Conservation (phyloP, 2,329 filamentous ascomycete species). For the Calonectria naviculata region DNA sequence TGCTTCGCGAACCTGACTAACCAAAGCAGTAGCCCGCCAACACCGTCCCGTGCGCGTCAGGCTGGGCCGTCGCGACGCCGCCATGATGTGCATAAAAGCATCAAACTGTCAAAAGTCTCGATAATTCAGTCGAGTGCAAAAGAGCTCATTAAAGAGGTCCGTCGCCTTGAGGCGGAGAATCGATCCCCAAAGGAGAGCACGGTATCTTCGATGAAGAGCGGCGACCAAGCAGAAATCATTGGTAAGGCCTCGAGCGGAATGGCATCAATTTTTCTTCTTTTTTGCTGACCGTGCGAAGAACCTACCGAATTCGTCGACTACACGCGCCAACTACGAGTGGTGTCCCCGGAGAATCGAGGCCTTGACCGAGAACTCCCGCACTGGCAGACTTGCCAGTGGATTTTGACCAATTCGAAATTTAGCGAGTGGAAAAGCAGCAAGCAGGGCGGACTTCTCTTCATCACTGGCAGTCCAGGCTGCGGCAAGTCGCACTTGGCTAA, state of each 20-base stretch:
- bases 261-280: no score
- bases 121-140: conserved; percentile 26
- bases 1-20: background rate
- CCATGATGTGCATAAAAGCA: conserved; percentile 15
- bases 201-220: conserved; percentile 1
- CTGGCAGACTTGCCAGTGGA: conserved; percentile 33
- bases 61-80: conserved; percentile 6
- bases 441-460: conserved; percentile 27
- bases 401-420: conserved; percentile 24
- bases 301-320: conserved; percentile 25
- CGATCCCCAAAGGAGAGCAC: conserved; percentile 12
- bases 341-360: conserved; percentile 31
- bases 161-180: background rate
- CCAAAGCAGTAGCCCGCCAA: background rate
- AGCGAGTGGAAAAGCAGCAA: conserved; percentile 25
- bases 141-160: conserved; percentile 25
- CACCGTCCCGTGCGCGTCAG: background rate
- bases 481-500: conserved; percentile 35
- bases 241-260: conserved; percentile 7
- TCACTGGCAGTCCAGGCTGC: conserved; percentile 33
- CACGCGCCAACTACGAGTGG: conserved; percentile 18
- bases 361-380: conserved; percentile 30
- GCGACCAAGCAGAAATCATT: conserved; percentile 20
- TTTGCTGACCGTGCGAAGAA: conserved; percentile 17
- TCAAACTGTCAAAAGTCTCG: conserved; percentile 20